A percentile compares a stretch with the other conserved stretches of the same genome.
Evolutionary conservation across 1,284 basidiomycete genomes (phyloP).

Genomic region (Xerocomus nothofagi): DNA sequence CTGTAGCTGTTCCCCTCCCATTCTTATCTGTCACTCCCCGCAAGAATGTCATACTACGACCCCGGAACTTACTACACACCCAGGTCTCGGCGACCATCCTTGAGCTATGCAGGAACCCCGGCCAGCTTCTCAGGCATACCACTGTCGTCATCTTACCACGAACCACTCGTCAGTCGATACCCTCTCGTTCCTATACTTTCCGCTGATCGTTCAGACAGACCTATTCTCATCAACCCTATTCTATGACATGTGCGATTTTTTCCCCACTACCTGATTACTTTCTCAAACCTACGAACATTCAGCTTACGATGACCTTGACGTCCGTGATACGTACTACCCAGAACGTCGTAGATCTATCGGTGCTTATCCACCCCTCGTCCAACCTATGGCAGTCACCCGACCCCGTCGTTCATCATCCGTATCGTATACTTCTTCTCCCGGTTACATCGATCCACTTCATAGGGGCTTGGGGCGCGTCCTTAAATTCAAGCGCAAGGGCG

Average conservation of each 20-base stretch:
- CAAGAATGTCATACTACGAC: constrained; percentile 36
- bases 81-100: constrained; percentile 30
- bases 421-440: constrained; percentile 46
- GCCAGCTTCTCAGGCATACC: constrained; percentile 13
- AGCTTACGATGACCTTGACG: constrained; percentile 33
- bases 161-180: constrained; percentile 21
- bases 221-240: constrained; percentile 29
- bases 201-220: constrained; percentile 16
- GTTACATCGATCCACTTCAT: constrained; percentile 42
- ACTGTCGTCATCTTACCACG: constrained; percentile 26
- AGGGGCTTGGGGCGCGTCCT: constrained; percentile 50
- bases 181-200: not conserved
- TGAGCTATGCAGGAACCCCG: constrained; percentile 28
- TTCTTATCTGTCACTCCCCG: constrained; percentile 7
- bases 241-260: constrained; percentile 24
- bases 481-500: constrained; percentile 73
- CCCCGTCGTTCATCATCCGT: constrained; percentile 57
- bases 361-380: constrained; percentile 25
- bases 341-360: constrained; percentile 21
- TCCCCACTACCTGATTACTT: not conserved
- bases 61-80: constrained; percentile 32
- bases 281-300: constrained; percentile 5
- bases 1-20: constrained; percentile 2
- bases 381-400: constrained; percentile 23
- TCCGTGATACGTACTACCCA: constrained; percentile 26